These are phyloP conservation scores for Purshia tridentata DNA, from an alignment of 306 rosid genomes.

Conservation along the genomic window DNA sequence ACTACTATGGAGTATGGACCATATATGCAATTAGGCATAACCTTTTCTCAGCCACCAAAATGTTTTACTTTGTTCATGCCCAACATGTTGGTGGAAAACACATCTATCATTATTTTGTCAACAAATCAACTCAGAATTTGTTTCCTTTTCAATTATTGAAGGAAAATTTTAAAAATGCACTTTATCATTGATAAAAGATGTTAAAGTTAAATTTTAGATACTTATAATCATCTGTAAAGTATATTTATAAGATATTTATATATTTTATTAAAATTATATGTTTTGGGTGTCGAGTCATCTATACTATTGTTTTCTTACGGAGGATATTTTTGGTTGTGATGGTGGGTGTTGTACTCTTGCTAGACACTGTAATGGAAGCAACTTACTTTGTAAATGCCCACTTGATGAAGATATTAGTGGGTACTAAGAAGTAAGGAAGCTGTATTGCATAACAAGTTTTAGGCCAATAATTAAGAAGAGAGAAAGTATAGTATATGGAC, in stretches of 20 bases:
- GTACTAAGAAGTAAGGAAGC: constrained; percentile 31
- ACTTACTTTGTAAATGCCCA: constrained; percentile 6
- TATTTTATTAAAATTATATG: not conserved
- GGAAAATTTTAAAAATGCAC: no score
- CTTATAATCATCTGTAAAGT: no score
- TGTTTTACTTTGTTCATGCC: constrained; percentile 28
- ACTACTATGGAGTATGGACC: not conserved
- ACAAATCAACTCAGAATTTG: not conserved
- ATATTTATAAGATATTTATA: not conserved
- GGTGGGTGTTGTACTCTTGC: not conserved
- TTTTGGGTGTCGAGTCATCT: not conserved
- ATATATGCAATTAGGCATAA: constrained; percentile 7
- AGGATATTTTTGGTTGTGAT: constrained; percentile 5
- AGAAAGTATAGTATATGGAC: constrained; percentile 26
- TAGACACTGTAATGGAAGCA: constrained; percentile 15
- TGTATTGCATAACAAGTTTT: constrained; percentile 19
- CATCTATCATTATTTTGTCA: constrained; percentile 24
- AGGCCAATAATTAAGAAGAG: constrained; percentile 25
- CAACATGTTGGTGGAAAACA: constrained; percentile 41
- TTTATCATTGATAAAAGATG: no score
- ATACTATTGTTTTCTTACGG: not conserved
- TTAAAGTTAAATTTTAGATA: no score
- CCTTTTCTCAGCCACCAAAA: constrained; percentile 32
- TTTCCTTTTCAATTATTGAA: no score
- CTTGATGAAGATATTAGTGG: constrained; percentile 33